These are phyloP conservation scores for Hibiscus trionum DNA, from an alignment of 345 rosid genomes.

Conservation along the genomic window DNA sequence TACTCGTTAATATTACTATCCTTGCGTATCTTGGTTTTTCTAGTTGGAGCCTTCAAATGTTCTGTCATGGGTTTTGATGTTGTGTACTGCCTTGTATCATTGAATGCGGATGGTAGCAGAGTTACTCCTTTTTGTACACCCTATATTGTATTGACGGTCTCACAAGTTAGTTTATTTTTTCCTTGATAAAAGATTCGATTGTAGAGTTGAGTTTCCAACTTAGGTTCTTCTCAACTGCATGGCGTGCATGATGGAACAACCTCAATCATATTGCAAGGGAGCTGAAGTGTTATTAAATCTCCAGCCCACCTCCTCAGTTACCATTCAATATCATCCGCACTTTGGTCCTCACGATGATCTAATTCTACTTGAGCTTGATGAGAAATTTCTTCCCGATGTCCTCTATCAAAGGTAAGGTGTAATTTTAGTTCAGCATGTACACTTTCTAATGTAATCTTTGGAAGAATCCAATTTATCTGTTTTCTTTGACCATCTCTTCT, in stretches of 20 bases:
- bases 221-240: background rate
- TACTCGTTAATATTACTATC: no score
- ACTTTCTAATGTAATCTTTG: background rate
- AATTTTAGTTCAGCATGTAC: background rate
- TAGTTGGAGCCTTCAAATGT: background rate
- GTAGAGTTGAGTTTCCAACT: background rate
- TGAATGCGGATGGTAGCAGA: background rate
- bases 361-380: conserved; percentile 68
- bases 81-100: background rate
- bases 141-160: background rate
- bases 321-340: conserved; percentile 54
- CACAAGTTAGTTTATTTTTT: background rate
- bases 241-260: conserved; percentile 24
- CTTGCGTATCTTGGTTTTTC: background rate
- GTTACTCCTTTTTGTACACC: background rate
- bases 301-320: conserved; percentile 37
- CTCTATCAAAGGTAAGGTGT: conserved; percentile 47
- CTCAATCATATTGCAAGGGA: conserved; percentile 25
- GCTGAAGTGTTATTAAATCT: conserved; percentile 59
- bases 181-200: background rate
- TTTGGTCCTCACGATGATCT: conserved; percentile 70
- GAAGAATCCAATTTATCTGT: background rate
- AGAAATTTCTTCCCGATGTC: conserved; percentile 55
- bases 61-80: background rate
- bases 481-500: background rate